phyloP scores from a whole-genome alignment of 108 stramenopile species.

The Nitzschia inconspicua region DNA sequence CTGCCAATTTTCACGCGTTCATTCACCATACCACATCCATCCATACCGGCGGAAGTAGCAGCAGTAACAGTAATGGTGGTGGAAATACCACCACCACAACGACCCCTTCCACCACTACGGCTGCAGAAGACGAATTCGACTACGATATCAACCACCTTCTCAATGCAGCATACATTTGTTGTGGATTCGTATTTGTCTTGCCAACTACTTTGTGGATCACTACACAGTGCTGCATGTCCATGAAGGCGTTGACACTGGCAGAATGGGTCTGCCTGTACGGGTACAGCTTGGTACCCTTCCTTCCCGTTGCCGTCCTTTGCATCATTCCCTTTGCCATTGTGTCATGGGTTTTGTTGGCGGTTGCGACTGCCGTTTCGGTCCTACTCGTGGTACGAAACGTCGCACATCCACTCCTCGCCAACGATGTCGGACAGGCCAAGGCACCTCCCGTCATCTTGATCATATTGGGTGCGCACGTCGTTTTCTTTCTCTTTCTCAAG shows the following conservation, averaged over 20 bases:
- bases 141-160: slow-evolving; percentile 76
- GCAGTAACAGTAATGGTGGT: background rate
- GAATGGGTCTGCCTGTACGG: slow-evolving; percentile 82
- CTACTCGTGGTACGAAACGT: slow-evolving; percentile 71
- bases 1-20: slow-evolving; percentile 34
- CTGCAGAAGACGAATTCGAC: slow-evolving; percentile 70
- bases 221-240: slow-evolving; percentile 42
- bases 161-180: slow-evolving; percentile 54
- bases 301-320: slow-evolving; percentile 59
- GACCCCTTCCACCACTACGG: no score
- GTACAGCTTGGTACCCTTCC: slow-evolving; percentile 70
- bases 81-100: slow-evolving; percentile 7
- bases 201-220: slow-evolving; percentile 56
- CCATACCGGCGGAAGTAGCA: no score
- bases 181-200: slow-evolving; percentile 47
- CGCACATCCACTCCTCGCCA: slow-evolving; percentile 45
- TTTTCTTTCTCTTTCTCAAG: slow-evolving; percentile 71
- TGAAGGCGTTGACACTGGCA: slow-evolving; percentile 40
- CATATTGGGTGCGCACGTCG: slow-evolving; percentile 62
- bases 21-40: slow-evolving; percentile 37
- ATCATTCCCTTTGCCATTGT: slow-evolving; percentile 48
- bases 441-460: slow-evolving; percentile 58
- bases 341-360: slow-evolving; percentile 49
- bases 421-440: slow-evolving; percentile 41
- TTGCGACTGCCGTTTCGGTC: slow-evolving; percentile 51